Percentiles rank a stretch among this genome's conserved stretches.
phyloP scores from a whole-genome alignment of 352 stramenopile species.

The Pythium pyrilobum region DNA sequence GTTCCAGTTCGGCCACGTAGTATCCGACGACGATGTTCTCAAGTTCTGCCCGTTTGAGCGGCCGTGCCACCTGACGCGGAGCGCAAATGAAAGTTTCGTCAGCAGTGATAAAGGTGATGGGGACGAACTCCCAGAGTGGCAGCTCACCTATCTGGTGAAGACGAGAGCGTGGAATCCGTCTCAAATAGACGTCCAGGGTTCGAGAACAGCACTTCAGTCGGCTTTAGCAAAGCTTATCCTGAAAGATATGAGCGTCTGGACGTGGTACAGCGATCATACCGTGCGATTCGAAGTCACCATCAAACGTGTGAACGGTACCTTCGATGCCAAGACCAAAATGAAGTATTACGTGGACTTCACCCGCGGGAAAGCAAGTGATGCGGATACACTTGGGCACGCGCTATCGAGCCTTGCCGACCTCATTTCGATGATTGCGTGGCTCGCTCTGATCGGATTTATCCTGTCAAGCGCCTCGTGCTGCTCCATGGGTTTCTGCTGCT shows the following conservation, averaged over 20 bases:
- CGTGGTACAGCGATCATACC: slow-evolving; percentile 18
- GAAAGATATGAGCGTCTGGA: slow-evolving; percentile 24
- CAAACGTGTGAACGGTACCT: slow-evolving; percentile 19
- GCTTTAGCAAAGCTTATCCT: slow-evolving; percentile 36
- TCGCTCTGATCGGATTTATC: slow-evolving; percentile 28
- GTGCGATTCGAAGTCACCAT: slow-evolving; percentile 37
- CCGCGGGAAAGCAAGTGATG: not conserved
- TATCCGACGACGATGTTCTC: slow-evolving; percentile 55
- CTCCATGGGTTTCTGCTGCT: slow-evolving; percentile 50
- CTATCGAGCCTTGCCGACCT: slow-evolving; percentile 30
- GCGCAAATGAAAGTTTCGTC: slow-evolving; percentile 20
- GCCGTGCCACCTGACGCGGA: slow-evolving; percentile 39
- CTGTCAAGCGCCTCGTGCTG: slow-evolving; percentile 48
- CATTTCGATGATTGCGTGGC: slow-evolving; percentile 28
- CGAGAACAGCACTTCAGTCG: slow-evolving; percentile 25
- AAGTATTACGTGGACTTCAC: slow-evolving; percentile 30
- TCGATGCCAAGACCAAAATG: slow-evolving; percentile 13
- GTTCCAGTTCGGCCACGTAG: slow-evolving; percentile 37
- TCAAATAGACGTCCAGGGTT: slow-evolving; percentile 40
- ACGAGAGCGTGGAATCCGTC: slow-evolving; percentile 29
- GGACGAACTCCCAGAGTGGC: slow-evolving; percentile 1
- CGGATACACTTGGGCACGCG: slow-evolving; percentile 17
- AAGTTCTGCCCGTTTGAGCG: slow-evolving; percentile 37
- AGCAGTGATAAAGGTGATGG: slow-evolving; percentile 22
- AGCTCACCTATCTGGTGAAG: slow-evolving; percentile 23